Base-by-base conservation (phyloP, 169 alveolate genomes). In the Plasmodium relictum region DNA sequence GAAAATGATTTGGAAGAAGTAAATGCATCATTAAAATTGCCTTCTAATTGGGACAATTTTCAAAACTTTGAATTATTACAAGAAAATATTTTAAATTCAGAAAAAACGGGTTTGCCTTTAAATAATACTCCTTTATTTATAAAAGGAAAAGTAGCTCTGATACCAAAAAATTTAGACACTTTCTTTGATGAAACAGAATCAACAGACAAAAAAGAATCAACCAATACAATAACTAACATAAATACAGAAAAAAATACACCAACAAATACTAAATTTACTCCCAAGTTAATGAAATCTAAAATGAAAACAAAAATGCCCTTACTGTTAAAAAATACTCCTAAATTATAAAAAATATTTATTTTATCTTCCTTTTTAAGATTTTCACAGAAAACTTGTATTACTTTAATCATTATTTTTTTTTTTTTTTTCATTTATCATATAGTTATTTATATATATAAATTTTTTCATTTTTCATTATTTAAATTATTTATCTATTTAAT, bases 1-100 rank as follows among this genome's bases (percentile, higher is more conserved):
- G 97, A 95, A 58, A 95, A 95, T 74, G 97, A 95, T 41, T 73
- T 95, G 45, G 24, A 88, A 5, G 96, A 95, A 74, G 97, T 96
- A 6, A 80, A 94, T 8, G 95, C 89, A 31, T 42, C 93, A 48
- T n/a, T 95, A 70, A 92, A 88, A 52, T 62, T 94, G 39, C 97
- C 96, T 3, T 92, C 93, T 54, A 88, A 74, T n/a, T 87, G 93
- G 88, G 88, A 83, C 20, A 88, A 85, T 37, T 42, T 93, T 2
- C 54, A 74, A n/a, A 37, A 74, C 0, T 61, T 80, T 56, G 83
- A 76, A 66, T 44, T 76, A 22, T 54, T 76, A 8, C 88, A 76
- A 48, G 88, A 76, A 20, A 39, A 54, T 41, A 76, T 76, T 7
- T 50, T 76, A 41, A 62, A 76, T 44, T 45, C 22, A 37, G 74